These are phyloP conservation scores for Globisporangium acanthophoron DNA, from an alignment of 352 stramenopile species.

Conservation along the genomic window DNA sequence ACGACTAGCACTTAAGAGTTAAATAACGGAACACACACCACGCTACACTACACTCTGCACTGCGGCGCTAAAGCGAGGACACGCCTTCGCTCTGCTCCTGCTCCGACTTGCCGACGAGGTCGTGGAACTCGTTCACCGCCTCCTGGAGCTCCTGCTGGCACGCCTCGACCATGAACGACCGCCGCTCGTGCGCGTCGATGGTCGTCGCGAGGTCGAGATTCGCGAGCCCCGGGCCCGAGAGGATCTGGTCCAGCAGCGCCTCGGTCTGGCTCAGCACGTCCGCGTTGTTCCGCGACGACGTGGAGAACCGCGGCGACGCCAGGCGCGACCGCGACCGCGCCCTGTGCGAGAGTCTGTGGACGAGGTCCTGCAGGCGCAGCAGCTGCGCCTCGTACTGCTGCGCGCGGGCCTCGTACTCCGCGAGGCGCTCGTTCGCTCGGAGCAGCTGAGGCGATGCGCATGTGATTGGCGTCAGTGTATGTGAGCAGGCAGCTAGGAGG, in stretches of 20 bases:
- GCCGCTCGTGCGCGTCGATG: conserved; percentile 38
- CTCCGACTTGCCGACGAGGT: conserved; percentile 20
- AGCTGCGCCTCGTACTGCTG: conserved; percentile 46
- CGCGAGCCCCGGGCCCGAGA: conserved; percentile 28
- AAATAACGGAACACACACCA: too few relatives aligned
- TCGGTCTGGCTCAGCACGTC: conserved; percentile 61
- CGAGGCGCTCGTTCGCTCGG: conserved; percentile 37
- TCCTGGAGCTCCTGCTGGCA: conserved; percentile 55
- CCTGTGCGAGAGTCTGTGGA: conserved; percentile 19
- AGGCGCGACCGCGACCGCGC: conserved; percentile 1
- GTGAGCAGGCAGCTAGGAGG: too few relatives aligned
- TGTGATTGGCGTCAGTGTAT: neutral
- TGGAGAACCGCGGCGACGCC: conserved; percentile 17
- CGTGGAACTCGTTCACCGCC: conserved; percentile 58
- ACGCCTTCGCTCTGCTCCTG: neutral
- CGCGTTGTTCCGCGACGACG: conserved; percentile 28
- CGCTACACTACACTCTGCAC: too few relatives aligned
- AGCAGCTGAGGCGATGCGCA: conserved; percentile 21
- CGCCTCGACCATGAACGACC: conserved; percentile 52
- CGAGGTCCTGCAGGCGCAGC: conserved; percentile 27
- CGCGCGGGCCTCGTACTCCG: conserved; percentile 38
- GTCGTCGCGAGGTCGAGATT: conserved; percentile 23
- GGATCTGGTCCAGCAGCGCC: conserved; percentile 37
- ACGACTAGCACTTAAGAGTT: too few relatives aligned
- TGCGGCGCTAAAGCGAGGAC: too few relatives aligned